Evolutionary conservation across 2,329 filamentous ascomycete species (phyloP).

Genomic region (Colletotrichum sp.): DNA sequence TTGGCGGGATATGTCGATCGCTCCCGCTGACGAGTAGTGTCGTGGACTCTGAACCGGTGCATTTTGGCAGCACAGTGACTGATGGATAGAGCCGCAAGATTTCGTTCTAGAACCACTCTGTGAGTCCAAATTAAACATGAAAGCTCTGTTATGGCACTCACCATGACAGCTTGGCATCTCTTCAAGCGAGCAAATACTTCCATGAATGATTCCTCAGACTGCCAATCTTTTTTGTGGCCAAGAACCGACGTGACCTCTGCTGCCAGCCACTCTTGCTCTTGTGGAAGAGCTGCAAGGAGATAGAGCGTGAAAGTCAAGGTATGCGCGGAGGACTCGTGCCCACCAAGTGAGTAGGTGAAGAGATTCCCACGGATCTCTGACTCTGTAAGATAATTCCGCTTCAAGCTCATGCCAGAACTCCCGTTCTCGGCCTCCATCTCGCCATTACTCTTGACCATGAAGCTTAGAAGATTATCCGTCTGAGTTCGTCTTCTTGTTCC

Average conservation of each 20-base stretch:
- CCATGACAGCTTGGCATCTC: neutral
- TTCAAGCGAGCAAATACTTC: neutral
- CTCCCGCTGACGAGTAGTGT: neutral
- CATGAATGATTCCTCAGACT: neutral
- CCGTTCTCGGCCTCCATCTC: neutral
- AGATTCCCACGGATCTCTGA: neutral
- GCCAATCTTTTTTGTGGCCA: neutral
- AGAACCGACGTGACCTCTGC: neutral
- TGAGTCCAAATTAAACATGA: neutral
- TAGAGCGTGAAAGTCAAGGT: neutral
- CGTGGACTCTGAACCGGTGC: neutral
- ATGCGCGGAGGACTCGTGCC: neutral
- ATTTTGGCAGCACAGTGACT: neutral
- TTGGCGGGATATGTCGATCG: neutral
- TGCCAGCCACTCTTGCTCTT: neutral
- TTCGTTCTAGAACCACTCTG: neutral
- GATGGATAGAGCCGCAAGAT: neutral
- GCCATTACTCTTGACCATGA: neutral
- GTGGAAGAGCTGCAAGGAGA: neutral
- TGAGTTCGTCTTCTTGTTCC: neutral
- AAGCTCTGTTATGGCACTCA: neutral
- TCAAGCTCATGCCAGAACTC: neutral
- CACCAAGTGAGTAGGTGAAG: neutral
- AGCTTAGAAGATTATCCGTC: neutral
- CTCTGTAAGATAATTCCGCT: neutral